A percentile compares a stretch with the other conserved stretches of the same genome.
Evolutionary conservation across 305 asterid species (phyloP).

Genomic region (Euphrasia arctica): DNA sequence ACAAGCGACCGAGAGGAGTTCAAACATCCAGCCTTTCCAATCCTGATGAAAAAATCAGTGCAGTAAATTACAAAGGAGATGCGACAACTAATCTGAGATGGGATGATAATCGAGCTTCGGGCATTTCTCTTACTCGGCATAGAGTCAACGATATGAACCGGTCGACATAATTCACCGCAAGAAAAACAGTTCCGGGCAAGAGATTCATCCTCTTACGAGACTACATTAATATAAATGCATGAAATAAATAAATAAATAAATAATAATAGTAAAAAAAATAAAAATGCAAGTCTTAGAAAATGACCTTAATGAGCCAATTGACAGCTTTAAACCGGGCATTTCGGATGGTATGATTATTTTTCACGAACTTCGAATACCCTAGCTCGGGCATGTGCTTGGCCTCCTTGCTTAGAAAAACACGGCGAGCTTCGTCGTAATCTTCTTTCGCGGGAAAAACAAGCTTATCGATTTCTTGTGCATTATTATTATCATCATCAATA

Average conservation of each 20-base stretch:
- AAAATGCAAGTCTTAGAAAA: background rate
- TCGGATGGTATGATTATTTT: slow-evolving; percentile 27
- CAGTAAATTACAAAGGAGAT: background rate
- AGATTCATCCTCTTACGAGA: slow-evolving; percentile 49
- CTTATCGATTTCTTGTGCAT: background rate
- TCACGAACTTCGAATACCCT: slow-evolving; percentile 31
- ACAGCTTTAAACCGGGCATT: slow-evolving; percentile 43
- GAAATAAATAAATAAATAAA: background rate
- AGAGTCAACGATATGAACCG: slow-evolving; percentile 48
- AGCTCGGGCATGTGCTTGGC: slow-evolving; percentile 35
- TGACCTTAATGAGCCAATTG: slow-evolving; percentile 62
- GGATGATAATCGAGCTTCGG: background rate
- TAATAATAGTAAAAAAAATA: background rate
- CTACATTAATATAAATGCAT: slow-evolving; percentile 30
- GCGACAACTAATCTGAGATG: too few relatives aligned
- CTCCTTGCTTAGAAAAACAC: slow-evolving; percentile 39
- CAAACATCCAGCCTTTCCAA: slow-evolving; percentile 60
- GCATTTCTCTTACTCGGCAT: slow-evolving; percentile 41
- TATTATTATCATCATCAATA: background rate
- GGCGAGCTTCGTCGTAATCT: slow-evolving; percentile 41
- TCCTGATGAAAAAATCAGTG: slow-evolving; percentile 29
- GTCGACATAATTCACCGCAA: slow-evolving; percentile 67
- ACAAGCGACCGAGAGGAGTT: slow-evolving; percentile 61
- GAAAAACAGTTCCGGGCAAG: slow-evolving; percentile 46
- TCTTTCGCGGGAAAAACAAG: slow-evolving; percentile 12